These are phyloP conservation scores for Meredithiella fracta DNA, from an alignment of 2,329 filamentous ascomycete species.

Conservation along the genomic window DNA sequence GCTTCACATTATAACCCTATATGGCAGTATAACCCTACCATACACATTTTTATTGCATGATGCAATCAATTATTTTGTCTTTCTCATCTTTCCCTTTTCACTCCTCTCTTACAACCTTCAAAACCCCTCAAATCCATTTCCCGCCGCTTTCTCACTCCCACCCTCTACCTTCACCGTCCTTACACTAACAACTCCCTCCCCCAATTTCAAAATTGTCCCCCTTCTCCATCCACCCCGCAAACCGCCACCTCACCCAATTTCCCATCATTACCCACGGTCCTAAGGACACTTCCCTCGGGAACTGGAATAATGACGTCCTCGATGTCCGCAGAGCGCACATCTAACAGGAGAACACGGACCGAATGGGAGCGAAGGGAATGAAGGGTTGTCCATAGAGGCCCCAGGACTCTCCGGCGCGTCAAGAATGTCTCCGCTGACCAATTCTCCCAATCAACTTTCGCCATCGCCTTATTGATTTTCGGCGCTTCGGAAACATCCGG, in stretches of 20 bases:
- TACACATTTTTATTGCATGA: too few species aligned
- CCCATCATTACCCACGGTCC: background rate
- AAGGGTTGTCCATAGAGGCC: slow-evolving; percentile 44
- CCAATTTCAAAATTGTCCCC: slow-evolving; percentile 18
- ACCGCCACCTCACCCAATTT: background rate
- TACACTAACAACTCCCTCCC: slow-evolving; percentile 19
- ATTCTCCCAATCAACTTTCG: slow-evolving; percentile 40
- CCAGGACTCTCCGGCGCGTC: slow-evolving; percentile 41
- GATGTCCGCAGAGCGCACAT: background rate
- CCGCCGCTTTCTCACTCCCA: slow-evolving; percentile 19
- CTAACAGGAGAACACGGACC: slow-evolving; percentile 5
- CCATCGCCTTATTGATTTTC: slow-evolving; percentile 53
- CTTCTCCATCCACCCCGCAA: background rate
- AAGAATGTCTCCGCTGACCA: slow-evolving; percentile 38
- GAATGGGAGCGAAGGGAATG: background rate
- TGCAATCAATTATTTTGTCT: too few species aligned
- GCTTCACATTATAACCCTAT: too few species aligned
- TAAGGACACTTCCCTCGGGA: background rate
- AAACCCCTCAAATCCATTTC: background rate
- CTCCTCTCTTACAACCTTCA: background rate
- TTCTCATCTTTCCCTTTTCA: background rate
- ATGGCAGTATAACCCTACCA: too few species aligned
- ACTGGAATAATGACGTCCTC: background rate
- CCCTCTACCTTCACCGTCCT: slow-evolving; percentile 22
- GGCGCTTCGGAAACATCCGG: slow-evolving; percentile 38